A percentile compares a stretch with the other conserved stretches of the same genome.
phyloP scores from a whole-genome alignment of 2,329 filamentous ascomycete species.

The Drechslera avenae region DNA sequence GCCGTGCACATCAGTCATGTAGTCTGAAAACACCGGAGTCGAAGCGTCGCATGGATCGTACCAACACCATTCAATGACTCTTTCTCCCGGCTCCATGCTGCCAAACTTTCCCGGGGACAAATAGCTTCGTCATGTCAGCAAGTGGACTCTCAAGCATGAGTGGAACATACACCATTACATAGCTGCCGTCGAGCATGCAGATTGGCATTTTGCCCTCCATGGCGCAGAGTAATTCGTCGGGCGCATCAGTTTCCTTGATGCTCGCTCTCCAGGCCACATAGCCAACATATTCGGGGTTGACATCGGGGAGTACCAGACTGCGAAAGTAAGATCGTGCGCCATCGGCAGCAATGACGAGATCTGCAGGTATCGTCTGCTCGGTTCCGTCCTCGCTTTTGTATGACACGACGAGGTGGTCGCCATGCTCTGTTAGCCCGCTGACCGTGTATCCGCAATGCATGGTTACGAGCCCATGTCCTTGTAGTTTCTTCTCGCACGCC shows the following conservation, averaged over 20 bases:
- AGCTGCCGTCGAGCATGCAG: conserved; percentile 9
- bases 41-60: conserved; percentile 48
- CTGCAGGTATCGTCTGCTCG: conserved; percentile 1
- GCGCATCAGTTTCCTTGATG: conserved; percentile 11
- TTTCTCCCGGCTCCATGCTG: conserved; percentile 37
- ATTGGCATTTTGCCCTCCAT: conserved; percentile 11
- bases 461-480: conserved; percentile 1
- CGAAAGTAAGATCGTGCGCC: conserved; percentile 22
- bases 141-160: neutral
- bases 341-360: conserved; percentile 27
- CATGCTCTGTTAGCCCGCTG: conserved; percentile 8
- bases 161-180: conserved; percentile 12
- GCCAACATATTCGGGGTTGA: conserved; percentile 21
- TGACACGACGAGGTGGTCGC: conserved; percentile 2
- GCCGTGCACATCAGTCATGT: conserved; percentile 51
- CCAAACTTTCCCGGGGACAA: conserved; percentile 49
- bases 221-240: conserved; percentile 11
- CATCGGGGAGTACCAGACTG: conserved; percentile 12
- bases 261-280: conserved; percentile 28
- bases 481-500: conserved; percentile 9
- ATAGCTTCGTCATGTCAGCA: conserved; percentile 30
- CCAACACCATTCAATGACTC: conserved; percentile 54
- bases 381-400: conserved; percentile 2
- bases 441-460: conserved; percentile 13
- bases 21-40: conserved; percentile 40